Evolutionary conservation across 1,284 basidiomycete species (phyloP), one percentile per base, ranked within the genome.

Genomic region (Sporisorium scitamineum): DNA sequence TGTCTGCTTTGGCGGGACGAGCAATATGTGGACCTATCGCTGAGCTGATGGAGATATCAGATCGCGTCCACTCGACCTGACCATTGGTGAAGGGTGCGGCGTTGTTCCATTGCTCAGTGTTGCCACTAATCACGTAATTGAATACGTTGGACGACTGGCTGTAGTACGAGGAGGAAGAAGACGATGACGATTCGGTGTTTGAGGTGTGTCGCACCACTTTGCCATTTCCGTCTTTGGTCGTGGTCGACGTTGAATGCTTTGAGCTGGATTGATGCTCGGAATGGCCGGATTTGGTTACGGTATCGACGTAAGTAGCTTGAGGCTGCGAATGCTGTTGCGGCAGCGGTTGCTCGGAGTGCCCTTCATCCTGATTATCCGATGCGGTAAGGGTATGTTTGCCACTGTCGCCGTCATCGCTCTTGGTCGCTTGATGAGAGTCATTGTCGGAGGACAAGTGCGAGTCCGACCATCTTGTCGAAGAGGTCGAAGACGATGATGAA

Each of bases 1-100:
- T 47, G 2, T 55, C 55, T 10, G 73, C 73, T 0, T 18, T 37
- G 24, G 73, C 73, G 9, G 73, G 73, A 16, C 73, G 64, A 24
- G 51, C 16, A 20, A 76, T 71, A 9, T 51, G 69, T 26, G 45
- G 34, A 4, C 64, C 68, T 8, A 18, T 44, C 24, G 51, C 42
- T 13, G 61, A 29, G 18, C 39, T 47, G 37, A 54, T n/a, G 3
- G 62, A 22, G 13, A 52, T 34, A 14, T 48, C 39, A 16, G 66
- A 45, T n/a, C 60, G 29, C 22, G 31, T 68, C 72, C 72, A 75
- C 13, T 70, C 45, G 16, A 75, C 51, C 13, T 60, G 48, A 29
- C 47, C 60, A 13, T 70, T 45, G 6, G 47, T 31, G 20, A 75
- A 75, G 18, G 72, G 72, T n/a, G 67, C 67, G 2, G 44, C 14